Conservation (phyloP, 352 stramenopile genomes). For the Phytophthora pini region DNA sequence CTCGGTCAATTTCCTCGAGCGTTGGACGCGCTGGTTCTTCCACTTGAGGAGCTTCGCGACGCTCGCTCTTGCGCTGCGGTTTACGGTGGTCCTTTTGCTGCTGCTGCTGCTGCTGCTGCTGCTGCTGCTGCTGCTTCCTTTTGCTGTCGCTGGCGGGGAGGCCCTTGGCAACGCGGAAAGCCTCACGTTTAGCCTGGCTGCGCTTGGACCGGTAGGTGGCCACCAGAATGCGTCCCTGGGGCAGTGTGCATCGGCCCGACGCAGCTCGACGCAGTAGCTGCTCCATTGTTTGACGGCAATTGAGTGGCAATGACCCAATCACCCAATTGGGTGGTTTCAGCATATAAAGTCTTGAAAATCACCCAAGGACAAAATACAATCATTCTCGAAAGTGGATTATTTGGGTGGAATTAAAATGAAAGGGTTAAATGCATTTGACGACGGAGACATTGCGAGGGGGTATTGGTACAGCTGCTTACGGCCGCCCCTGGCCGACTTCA, state of each 20-base stretch:
- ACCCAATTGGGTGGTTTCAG: slow-evolving; percentile 3
- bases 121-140: slow-evolving; percentile 18
- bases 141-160: slow-evolving; percentile 14
- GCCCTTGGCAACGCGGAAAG: slow-evolving; percentile 7
- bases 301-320: slow-evolving; percentile 29
- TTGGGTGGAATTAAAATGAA: slow-evolving; percentile 10
- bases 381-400: slow-evolving; percentile 10
- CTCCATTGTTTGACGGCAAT: slow-evolving; percentile 37
- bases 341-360: neutral
- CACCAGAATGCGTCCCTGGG: slow-evolving; percentile 35
- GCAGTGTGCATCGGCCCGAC: slow-evolving; percentile 13
- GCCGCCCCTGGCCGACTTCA: slow-evolving; percentile 28
- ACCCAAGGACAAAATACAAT: slow-evolving; percentile 1
- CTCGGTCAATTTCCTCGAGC: slow-evolving; percentile 45
- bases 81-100: slow-evolving; percentile 19
- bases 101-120: slow-evolving; percentile 19
- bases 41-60: slow-evolving; percentile 13
- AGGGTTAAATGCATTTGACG: neutral
- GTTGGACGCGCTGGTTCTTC: slow-evolving; percentile 29
- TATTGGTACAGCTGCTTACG: slow-evolving; percentile 26
- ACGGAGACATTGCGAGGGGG: slow-evolving; percentile 15
- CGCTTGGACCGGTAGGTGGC: slow-evolving; percentile 65
- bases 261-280: slow-evolving; percentile 38
- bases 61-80: slow-evolving; percentile 9
- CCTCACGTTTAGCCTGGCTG: slow-evolving; percentile 48